A percentile compares a stretch with the other conserved stretches of the same genome.
These are phyloP conservation scores for Neonectria magnoliae DNA, from an alignment of 2,329 filamentous ascomycete species.

Conservation along the genomic window DNA sequence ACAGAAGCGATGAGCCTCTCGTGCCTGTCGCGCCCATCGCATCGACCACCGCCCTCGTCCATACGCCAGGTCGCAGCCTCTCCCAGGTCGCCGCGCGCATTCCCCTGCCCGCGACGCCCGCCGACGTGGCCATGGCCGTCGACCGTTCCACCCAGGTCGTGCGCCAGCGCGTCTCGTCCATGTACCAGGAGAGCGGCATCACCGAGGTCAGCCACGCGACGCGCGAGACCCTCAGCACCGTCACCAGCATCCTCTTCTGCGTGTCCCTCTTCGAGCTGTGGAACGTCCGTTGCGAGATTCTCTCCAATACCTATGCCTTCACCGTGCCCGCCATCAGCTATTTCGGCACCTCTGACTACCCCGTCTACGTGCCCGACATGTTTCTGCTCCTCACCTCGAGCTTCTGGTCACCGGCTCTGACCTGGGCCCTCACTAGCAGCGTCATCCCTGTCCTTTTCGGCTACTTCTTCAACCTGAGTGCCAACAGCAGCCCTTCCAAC, in stretches of 20 bases:
- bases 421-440: constrained; percentile 80
- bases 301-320: constrained; percentile 78
- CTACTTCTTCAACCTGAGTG: constrained; percentile 91
- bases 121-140: constrained; percentile 78
- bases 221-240: constrained; percentile 76
- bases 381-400: constrained; percentile 78
- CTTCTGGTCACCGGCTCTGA: constrained; percentile 85
- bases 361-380: constrained; percentile 80
- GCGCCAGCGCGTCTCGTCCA: constrained; percentile 70
- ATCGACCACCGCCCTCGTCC: constrained; percentile 57
- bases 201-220: constrained; percentile 71
- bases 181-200: constrained; percentile 74
- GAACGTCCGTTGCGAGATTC: constrained; percentile 74
- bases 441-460: constrained; percentile 76
- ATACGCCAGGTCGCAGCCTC: constrained; percentile 62
- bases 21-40: constrained; percentile 33
- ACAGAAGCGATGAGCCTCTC: constrained; percentile 45
- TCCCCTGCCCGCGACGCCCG: constrained; percentile 82
- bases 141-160: constrained; percentile 76
- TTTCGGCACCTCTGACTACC: constrained; percentile 65
- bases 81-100: constrained; percentile 67
- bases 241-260: constrained; percentile 75
- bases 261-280: constrained; percentile 76
- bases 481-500: constrained; percentile 54
- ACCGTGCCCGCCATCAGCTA: constrained; percentile 71